phyloP scores from a whole-genome alignment of 2,329 filamentous ascomycete species.

The Penicillium sp. region DNA sequence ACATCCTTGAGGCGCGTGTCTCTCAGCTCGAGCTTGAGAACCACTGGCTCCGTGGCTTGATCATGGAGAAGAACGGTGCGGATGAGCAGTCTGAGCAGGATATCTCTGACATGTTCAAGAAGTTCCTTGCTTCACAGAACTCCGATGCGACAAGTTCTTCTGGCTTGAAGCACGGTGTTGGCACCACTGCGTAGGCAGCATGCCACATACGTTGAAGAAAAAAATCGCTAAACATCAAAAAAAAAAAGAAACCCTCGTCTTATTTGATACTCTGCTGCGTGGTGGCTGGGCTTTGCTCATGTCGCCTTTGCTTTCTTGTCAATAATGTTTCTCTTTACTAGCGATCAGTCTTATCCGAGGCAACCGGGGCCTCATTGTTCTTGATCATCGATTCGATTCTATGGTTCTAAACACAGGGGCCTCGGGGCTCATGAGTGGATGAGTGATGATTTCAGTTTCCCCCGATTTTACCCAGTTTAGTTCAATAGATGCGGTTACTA shows the following conservation, averaged over 20 bases:
- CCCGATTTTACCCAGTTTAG: slow-evolving; percentile 12
- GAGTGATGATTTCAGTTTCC: slow-evolving; percentile 17
- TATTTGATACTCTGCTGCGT: slow-evolving; percentile 15
- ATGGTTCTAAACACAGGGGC: slow-evolving; percentile 1
- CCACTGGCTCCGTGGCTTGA: slow-evolving; percentile 76
- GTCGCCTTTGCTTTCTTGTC: slow-evolving; percentile 21
- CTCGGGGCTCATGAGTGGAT: slow-evolving; percentile 14
- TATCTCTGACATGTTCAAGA: slow-evolving; percentile 45
- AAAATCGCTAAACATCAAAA: slow-evolving; percentile 8
- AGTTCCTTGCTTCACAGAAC: slow-evolving; percentile 40
- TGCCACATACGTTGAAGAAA: slow-evolving; percentile 7
- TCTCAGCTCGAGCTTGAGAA: slow-evolving; percentile 77
- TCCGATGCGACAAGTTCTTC: slow-evolving; percentile 29
- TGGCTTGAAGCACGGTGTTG: slow-evolving; percentile 36
- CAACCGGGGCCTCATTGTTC: slow-evolving; percentile 6
- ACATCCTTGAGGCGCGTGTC: slow-evolving; percentile 71
- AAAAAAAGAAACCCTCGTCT: slow-evolving; percentile 16
- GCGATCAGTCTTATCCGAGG: slow-evolving; percentile 13
- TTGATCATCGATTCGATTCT: slow-evolving; percentile 6
- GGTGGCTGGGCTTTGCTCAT: slow-evolving; percentile 5
- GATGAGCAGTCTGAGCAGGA: slow-evolving; percentile 48
- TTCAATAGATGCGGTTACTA: slow-evolving; percentile 12
- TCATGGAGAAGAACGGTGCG: slow-evolving; percentile 72
- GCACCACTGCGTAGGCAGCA: slow-evolving; percentile 24
- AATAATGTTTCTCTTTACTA: slow-evolving; percentile 18